A percentile compares a stretch with the other conserved stretches of the same genome.
Conservation (phyloP, 176 grass and related monocot genomes). For the Echinochloa phyllopogon region DNA sequence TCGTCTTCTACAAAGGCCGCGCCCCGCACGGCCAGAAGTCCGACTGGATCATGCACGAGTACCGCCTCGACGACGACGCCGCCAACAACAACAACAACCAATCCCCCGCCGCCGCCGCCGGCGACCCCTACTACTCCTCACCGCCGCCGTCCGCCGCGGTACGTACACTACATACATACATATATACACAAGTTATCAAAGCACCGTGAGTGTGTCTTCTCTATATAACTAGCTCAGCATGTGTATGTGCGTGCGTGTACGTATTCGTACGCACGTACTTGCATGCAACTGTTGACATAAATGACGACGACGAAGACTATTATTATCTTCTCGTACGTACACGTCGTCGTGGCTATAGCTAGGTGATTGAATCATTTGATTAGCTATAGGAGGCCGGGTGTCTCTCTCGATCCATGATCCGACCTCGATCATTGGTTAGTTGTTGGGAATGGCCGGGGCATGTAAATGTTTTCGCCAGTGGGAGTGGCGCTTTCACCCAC, state of each 20-base stretch:
- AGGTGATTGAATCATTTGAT: not conserved
- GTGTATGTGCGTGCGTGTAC: not conserved
- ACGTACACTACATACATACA: constrained; percentile 15
- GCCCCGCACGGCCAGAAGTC: constrained; percentile 86
- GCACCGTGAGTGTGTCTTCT: no score
- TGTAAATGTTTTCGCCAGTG: constrained; percentile 13
- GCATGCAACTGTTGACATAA: not conserved
- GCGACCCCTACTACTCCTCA: constrained; percentile 17
- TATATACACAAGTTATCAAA: not conserved
- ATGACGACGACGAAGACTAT: not conserved
- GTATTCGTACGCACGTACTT: not conserved
- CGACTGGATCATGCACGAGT: constrained; percentile 98
- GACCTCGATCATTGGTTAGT: not conserved
- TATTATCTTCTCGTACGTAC: not conserved
- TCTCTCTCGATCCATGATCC: not conserved
- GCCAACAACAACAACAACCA: not conserved
- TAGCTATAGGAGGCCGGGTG: not conserved
- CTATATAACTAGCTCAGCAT: no score
- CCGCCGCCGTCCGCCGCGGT: constrained; percentile 39
- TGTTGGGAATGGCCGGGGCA: constrained; percentile 43
- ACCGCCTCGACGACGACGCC: constrained; percentile 66
- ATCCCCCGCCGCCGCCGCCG: constrained; percentile 3
- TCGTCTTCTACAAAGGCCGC: constrained; percentile 91
- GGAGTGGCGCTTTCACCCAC: constrained; percentile 38
- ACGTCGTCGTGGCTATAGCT: not conserved